Evolutionary conservation across 2,329 filamentous ascomycete genomes (phyloP), one percentile per base, ranked within the genome.

Genomic region (Emericellopsis cladophorae): DNA sequence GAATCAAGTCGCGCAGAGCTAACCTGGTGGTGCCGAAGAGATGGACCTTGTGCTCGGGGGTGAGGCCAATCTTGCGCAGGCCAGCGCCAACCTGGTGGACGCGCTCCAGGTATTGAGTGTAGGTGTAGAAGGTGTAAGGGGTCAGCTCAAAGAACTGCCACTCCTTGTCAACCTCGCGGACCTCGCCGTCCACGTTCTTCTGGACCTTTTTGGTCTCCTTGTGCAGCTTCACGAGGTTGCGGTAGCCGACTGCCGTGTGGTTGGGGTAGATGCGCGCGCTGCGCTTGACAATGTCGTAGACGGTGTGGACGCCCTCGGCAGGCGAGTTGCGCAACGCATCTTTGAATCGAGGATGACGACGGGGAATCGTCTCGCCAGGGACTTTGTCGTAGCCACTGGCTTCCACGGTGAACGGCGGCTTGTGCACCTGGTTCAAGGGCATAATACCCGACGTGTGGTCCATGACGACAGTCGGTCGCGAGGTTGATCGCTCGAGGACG

Each of bases 141-240:
- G 82, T 81, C 49, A 93, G 77, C 70, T 95, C 88, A 51, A 86
- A 93, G 64, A 80, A 93, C 40, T 81, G 79, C 88, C 88, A 95
- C 60, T 90, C 77, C 76, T 94, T 95, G 47, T 93, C 84, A 29
- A 92, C 77, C 64, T 89, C 76, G 48, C 72, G 68, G 60, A 87
- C 74, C 58, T 84, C 74, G 50, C 88, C 88, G 54, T 93, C 84
- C 43, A 94, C 68, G 39, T 86, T 72, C 74, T 93, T 95, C 72
- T 88, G 83, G 50, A 95, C 68, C 72, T 87, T 92, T 69, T 90
- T 94, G 51, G 74, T 81, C 69, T 95, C 88, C 52, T 76, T 76
- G 62, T 94, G 87, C 37, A 81, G 77, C 60, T 81, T 71, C 61
- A 95, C 60, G 43, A 94, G 72, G 58, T 75, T 81, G 47, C 88